Conservation (phyloP, 2,329 filamentous ascomycete species). For the Talaromyces sp. region DNA sequence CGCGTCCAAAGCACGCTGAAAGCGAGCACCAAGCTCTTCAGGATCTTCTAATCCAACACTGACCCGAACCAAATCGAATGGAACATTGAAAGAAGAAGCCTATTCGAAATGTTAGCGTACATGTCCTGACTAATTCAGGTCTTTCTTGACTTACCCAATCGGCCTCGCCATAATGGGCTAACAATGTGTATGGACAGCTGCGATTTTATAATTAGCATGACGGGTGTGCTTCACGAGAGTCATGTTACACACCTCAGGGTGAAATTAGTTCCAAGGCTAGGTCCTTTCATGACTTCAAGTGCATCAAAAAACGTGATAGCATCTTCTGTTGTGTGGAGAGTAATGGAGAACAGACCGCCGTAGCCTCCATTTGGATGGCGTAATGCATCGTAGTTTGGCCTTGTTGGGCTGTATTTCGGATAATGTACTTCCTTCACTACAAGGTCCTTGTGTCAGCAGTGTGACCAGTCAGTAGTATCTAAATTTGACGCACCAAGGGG, state of each 20-base stretch:
- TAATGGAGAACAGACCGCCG: conserved; percentile 81
- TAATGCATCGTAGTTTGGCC: conserved; percentile 73
- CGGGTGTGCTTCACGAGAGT: background rate
- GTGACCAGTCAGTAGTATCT: background rate
- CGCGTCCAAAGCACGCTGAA: conserved; percentile 67
- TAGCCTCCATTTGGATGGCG: conserved; percentile 74
- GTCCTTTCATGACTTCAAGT: conserved; percentile 85
- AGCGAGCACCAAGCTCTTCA: conserved; percentile 59
- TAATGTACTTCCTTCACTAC: conserved; percentile 79
- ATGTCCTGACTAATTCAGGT: background rate
- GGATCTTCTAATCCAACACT: conserved; percentile 87
- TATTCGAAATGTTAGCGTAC: conserved; percentile 24
- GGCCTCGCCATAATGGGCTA: conserved; percentile 88
- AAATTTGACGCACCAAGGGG: conserved; percentile 43
- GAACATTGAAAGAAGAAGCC: conserved; percentile 75
- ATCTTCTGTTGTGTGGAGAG: conserved; percentile 67
- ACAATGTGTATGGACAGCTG: conserved; percentile 80
- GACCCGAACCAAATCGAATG: conserved; percentile 74
- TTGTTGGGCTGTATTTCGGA: conserved; percentile 72
- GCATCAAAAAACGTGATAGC: conserved; percentile 81
- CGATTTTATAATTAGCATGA: conserved; percentile 3
- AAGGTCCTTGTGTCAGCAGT: conserved; percentile 18
- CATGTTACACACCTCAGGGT: conserved; percentile 60
- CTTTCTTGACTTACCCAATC: conserved; percentile 68
- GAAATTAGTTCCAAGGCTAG: conserved; percentile 94